A percentile compares a stretch with the other conserved stretches of the same genome.
Conservation (phyloP, 148 eudicot genomes). For the Silene latifolia region DNA sequence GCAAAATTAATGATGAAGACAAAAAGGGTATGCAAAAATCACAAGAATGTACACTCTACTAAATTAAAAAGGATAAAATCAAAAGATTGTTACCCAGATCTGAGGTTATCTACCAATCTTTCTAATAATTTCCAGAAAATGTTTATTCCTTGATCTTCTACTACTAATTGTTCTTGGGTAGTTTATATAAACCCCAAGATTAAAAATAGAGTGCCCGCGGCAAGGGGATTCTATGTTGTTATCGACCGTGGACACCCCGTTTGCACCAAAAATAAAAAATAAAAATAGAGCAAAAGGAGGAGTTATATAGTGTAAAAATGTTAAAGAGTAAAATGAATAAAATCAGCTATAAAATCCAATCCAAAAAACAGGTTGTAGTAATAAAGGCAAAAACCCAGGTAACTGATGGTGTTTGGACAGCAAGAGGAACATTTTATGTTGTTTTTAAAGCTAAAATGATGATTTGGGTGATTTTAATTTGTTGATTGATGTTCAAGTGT, state of each 20-base stretch:
- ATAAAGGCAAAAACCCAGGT: slow-evolving; percentile 21
- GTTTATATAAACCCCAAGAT: slow-evolving; percentile 6
- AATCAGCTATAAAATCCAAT: slow-evolving; percentile 12
- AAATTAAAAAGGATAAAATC: not conserved
- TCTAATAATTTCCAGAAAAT: slow-evolving; percentile 12
- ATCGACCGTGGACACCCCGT: no score
- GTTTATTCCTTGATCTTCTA: not conserved
- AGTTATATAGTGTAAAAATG: not conserved
- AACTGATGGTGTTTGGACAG: slow-evolving; percentile 16
- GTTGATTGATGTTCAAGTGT: not conserved
- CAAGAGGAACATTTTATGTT: slow-evolving; percentile 8
- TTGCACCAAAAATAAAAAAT: no score
- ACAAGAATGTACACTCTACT: slow-evolving; percentile 28
- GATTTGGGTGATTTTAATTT: not conserved
- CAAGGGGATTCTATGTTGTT: no score
- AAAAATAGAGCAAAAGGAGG: not conserved
- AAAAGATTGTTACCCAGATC: slow-evolving; percentile 34
- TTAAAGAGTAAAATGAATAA: not conserved
- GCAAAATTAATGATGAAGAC: slow-evolving; percentile 20
- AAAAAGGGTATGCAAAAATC: slow-evolving; percentile 29
- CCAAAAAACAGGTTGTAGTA: slow-evolving; percentile 23
- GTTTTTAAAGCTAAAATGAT: slow-evolving; percentile 1
- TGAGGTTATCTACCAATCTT: slow-evolving; percentile 20
- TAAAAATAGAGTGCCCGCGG: not conserved
- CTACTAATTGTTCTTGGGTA: not conserved